Evolutionary conservation across 257 asterid species (phyloP).

Genomic region (Capsicum rhomboideum): DNA sequence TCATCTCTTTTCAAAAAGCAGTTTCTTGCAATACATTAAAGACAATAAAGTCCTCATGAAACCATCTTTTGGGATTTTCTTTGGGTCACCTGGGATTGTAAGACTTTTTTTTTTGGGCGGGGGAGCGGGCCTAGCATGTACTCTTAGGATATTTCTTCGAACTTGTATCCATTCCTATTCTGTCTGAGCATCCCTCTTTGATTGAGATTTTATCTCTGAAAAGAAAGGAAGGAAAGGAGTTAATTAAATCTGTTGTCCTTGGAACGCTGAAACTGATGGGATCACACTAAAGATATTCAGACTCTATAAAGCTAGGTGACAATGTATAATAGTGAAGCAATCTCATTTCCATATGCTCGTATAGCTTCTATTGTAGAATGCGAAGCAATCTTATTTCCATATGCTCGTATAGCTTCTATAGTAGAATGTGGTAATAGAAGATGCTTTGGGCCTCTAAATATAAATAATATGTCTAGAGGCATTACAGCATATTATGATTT

Average conservation of each 20-base stretch:
- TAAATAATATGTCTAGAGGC: background rate
- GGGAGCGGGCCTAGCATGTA: background rate
- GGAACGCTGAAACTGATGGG: background rate
- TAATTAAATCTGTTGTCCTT: background rate
- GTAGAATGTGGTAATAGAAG: background rate
- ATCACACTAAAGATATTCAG: background rate
- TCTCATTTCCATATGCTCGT: background rate
- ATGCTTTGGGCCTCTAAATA: background rate
- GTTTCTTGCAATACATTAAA: background rate
- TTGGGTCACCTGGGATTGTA: background rate
- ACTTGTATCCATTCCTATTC: background rate
- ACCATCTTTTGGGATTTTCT: background rate
- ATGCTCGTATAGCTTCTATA: background rate
- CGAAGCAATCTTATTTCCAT: background rate
- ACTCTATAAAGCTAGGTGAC: background rate
- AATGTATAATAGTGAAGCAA: background rate
- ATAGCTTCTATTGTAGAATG: background rate
- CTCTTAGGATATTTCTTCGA: background rate
- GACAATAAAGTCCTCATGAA: background rate
- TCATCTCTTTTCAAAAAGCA: background rate
- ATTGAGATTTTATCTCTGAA: background rate
- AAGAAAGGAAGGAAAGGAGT: background rate
- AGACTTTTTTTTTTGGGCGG: background rate
- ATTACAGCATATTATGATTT: background rate
- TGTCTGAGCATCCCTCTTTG: background rate